Percentiles rank a stretch among this genome's conserved stretches.
phyloP scores from a whole-genome alignment of 2,329 filamentous ascomycete species.

The Talaromyces sp. region DNA sequence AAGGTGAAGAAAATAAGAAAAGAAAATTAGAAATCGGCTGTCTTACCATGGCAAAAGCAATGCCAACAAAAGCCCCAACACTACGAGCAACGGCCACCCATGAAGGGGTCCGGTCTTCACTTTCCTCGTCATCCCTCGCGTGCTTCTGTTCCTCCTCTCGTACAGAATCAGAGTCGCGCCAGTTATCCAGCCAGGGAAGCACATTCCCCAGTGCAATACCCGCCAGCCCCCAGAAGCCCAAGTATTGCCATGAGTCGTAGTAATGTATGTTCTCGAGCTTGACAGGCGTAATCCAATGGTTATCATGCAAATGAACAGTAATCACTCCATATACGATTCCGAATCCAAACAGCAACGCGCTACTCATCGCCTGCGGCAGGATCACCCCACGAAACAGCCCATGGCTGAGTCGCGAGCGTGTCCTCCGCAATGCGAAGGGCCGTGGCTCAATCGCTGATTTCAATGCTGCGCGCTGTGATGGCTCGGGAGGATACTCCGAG shows the following conservation, averaged over 20 bases:
- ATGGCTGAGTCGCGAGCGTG: conserved; percentile 40
- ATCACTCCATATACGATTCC: conserved; percentile 82
- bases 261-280: conserved; percentile 60
- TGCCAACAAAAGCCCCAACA: conserved; percentile 71
- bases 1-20: conserved; percentile 4
- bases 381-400: conserved; percentile 45
- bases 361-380: conserved; percentile 61
- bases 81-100: conserved; percentile 75
- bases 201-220: conserved; percentile 77
- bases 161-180: conserved; percentile 64
- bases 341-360: conserved; percentile 71
- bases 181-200: conserved; percentile 79
- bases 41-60: conserved; percentile 81
- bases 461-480: conserved; percentile 38
- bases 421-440: conserved; percentile 33
- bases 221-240: conserved; percentile 78
- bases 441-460: conserved; percentile 33
- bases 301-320: conserved; percentile 76
- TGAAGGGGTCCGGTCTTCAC: conserved; percentile 34
- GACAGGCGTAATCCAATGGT: conserved; percentile 64
- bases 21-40: neutral
- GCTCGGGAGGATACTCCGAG: conserved; percentile 42
- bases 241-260: conserved; percentile 64
- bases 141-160: conserved; percentile 25
- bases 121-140: conserved; percentile 34